Conservation (phyloP, 495 filamentous ascomycete genomes). For the Aspergillus ellipticus region DNA sequence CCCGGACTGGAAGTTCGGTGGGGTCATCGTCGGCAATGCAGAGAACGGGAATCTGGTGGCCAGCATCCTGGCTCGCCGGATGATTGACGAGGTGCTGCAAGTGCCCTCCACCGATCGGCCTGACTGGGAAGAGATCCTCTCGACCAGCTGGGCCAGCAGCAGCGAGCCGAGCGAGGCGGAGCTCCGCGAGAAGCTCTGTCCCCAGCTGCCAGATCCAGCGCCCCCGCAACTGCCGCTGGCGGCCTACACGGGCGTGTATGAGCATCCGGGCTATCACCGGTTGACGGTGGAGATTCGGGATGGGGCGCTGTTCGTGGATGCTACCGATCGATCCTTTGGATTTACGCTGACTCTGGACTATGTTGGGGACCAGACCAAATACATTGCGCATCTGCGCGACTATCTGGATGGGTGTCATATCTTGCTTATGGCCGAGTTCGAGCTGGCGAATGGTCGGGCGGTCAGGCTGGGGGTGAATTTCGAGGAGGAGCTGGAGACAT, state of each 20-base stretch:
- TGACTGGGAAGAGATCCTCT: not conserved
- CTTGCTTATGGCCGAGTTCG: not conserved
- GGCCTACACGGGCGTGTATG: not conserved
- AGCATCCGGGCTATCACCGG: slow-evolving; percentile 2
- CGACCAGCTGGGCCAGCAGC: not conserved
- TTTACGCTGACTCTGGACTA: slow-evolving; percentile 16
- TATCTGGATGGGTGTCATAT: not conserved
- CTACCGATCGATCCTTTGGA: slow-evolving; percentile 27
- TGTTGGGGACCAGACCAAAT: slow-evolving; percentile 5
- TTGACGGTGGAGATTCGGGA: slow-evolving; percentile 19
- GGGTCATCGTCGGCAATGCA: not conserved
- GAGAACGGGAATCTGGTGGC: not conserved
- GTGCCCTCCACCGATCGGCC: not conserved
- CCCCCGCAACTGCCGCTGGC: not conserved
- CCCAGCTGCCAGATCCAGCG: not conserved
- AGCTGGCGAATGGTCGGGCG: not conserved
- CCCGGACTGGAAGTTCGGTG: slow-evolving; percentile 14
- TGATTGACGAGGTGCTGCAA: not conserved
- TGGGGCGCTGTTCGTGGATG: slow-evolving; percentile 29
- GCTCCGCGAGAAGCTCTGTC: not conserved
- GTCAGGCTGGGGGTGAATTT: not conserved
- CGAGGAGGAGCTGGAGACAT: not conserved
- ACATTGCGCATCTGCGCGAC: not conserved
- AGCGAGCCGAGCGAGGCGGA: not conserved
- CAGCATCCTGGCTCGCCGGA: not conserved